Percentiles rank a stretch among this genome's conserved stretches.
Evolutionary conservation across 2,329 filamentous ascomycete genomes (phyloP).

Genomic region (Bipolaris gigantea): DNA sequence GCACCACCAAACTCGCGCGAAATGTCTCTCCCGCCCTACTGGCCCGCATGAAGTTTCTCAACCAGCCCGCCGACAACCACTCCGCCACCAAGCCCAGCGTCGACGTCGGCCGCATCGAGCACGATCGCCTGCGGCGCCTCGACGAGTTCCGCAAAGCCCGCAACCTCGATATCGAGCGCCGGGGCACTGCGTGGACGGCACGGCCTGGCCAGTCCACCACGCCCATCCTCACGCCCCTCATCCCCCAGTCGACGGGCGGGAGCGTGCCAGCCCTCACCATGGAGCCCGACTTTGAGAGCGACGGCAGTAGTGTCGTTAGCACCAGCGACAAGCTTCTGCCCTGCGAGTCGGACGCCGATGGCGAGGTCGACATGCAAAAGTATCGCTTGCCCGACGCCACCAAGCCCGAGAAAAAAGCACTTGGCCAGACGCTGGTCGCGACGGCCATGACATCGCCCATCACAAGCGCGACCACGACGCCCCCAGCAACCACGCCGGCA

Average conservation of each 20-base stretch:
- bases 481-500: conserved; percentile 27
- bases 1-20: conserved; percentile 40
- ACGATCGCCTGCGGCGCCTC: conserved; percentile 69
- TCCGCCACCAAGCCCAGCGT: conserved; percentile 24
- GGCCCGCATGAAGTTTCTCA: conserved; percentile 49
- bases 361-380: conserved; percentile 65
- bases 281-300: conserved; percentile 49
- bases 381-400: conserved; percentile 72
- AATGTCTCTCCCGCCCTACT: conserved; percentile 50
- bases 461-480: conserved; percentile 44
- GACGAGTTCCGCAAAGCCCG: conserved; percentile 65
- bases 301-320: conserved; percentile 52
- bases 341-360: conserved; percentile 53
- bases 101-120: conserved; percentile 67
- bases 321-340: conserved; percentile 59
- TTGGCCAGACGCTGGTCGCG: conserved; percentile 46
- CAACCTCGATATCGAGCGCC: conserved; percentile 61
- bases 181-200: conserved; percentile 73
- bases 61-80: conserved; percentile 39
- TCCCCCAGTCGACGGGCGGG: conserved; percentile 41
- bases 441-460: conserved; percentile 42
- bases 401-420: conserved; percentile 61
- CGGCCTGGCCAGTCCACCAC: conserved; percentile 9
- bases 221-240: conserved; percentile 23
- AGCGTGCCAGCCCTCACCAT: conserved; percentile 45